Conservation (phyloP, 495 filamentous ascomycete genomes). For the Penicillium crystallinum region DNA sequence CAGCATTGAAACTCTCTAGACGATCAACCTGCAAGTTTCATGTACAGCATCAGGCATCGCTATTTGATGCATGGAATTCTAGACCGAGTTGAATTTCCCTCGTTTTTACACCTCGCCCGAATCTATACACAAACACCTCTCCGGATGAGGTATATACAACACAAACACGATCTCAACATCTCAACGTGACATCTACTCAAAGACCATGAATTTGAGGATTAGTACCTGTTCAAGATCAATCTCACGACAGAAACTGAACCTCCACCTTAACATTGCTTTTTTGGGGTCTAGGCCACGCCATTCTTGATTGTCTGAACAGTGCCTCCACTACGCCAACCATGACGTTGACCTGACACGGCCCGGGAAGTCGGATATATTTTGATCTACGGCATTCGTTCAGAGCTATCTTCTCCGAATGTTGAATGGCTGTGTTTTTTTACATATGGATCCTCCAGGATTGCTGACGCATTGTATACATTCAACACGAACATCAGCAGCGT, state of each 20-base stretch:
- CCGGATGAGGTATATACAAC: too few relatives aligned
- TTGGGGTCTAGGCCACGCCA: not conserved
- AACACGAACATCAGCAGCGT: too few relatives aligned
- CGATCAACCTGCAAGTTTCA: not conserved
- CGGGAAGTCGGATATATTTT: not conserved
- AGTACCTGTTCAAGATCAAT: too few relatives aligned
- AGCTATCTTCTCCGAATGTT: not conserved
- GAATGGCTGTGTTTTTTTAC: too few relatives aligned
- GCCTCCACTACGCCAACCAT: not conserved
- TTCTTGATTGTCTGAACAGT: not conserved
- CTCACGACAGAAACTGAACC: not conserved
- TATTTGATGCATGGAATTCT: not conserved
- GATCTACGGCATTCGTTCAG: not conserved
- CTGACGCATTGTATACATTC: too few relatives aligned
- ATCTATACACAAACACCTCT: too few relatives aligned
- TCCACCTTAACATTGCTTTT: not conserved
- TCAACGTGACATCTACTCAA: too few relatives aligned
- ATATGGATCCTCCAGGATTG: too few relatives aligned
- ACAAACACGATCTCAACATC: too few relatives aligned
- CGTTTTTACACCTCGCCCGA: not conserved
- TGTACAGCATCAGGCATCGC: not conserved
- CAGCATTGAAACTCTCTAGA: slow-evolving; percentile 5
- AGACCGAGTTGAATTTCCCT: not conserved
- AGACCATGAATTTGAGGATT: too few relatives aligned
- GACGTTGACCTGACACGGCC: not conserved